These are phyloP conservation scores for Tolypocladium sp. DNA, from an alignment of 2,329 filamentous ascomycete species.

Conservation along the genomic window DNA sequence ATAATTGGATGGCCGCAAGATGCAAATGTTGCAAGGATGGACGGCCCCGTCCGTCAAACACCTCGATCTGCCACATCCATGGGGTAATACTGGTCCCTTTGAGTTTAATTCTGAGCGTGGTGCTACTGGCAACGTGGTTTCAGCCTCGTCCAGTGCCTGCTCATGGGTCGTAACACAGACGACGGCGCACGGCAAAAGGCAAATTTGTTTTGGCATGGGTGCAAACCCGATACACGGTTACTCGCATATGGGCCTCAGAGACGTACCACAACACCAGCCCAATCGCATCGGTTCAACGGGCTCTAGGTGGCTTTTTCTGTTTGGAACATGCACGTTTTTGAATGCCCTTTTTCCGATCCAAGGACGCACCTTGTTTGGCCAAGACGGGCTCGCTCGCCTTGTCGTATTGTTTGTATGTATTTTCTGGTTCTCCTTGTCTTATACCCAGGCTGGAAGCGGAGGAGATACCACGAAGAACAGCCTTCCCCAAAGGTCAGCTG, in stretches of 20 bases:
- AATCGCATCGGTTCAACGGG: neutral
- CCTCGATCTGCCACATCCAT: neutral
- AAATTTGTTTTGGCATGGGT: neutral
- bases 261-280: neutral
- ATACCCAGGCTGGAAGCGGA: conserved; percentile 9
- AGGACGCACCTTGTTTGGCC: neutral
- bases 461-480: conserved; percentile 10
- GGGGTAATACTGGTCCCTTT: neutral
- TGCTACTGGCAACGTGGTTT: neutral
- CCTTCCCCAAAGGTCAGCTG: neutral
- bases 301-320: neutral
- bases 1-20: neutral
- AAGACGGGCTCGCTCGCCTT: neutral
- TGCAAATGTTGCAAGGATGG: neutral
- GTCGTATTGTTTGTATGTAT: neutral
- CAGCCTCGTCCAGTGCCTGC: neutral
- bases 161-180: neutral
- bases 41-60: neutral
- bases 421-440: conserved; percentile 4
- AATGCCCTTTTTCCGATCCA: neutral
- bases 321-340: neutral
- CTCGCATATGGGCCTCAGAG: neutral
- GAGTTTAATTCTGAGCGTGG: neutral
- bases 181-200: neutral
- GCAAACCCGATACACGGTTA: neutral